Base-by-base conservation (phyloP, 2,329 filamentous ascomycete genomes). In the Cordyceps javanica region DNA sequence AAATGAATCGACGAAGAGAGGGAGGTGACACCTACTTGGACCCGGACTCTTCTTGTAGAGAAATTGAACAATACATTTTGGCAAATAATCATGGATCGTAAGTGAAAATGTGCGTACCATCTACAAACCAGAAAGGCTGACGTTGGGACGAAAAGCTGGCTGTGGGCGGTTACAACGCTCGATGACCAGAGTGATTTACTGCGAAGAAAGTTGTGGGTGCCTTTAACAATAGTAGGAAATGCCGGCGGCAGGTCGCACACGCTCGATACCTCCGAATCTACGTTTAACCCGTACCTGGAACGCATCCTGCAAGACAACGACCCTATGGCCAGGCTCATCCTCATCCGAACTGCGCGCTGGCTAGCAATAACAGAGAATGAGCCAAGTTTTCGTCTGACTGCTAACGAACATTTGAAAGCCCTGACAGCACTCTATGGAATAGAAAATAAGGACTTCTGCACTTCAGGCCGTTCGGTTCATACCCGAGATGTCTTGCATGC, bases 231-330 rank as follows among this genome's bases (percentile, higher is more conserved):
- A 21, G 2, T 1, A 3, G 19, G 10, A 16, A 25, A 32, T 10
- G 28, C 3, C 3, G 10, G 25, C 13, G 19, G 13, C 28, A 10
- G 32, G 25, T 11, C 39, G 28, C 19, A 38, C 21, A 25, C 9
- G 16, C 8, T 14, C 23, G 23, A 48, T 28, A n/a, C 16, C 13
- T 26, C 30, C 11, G 10, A n/a, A 4, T 10, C 53, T 14, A 32
- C 25, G 3, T 48, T 55, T 39, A 34, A 55, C 41, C 44, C 53
- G 16, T 55, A 55, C 32, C n/a, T 55, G 42, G 44, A 48, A 34
- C 53, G 53, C 11, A 55, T 55, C 7, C n/a, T 55, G 14, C 41
- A 16, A 28, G 44, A 55, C 34, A 6, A 14, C 14, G 44, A 48
- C n/a, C 14, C 53, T 4, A 26, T 48, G 53, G 19, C 53, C 41